Evolutionary conservation across 176 grass and related monocot species (phyloP).

Genomic region (Poa pratensis): DNA sequence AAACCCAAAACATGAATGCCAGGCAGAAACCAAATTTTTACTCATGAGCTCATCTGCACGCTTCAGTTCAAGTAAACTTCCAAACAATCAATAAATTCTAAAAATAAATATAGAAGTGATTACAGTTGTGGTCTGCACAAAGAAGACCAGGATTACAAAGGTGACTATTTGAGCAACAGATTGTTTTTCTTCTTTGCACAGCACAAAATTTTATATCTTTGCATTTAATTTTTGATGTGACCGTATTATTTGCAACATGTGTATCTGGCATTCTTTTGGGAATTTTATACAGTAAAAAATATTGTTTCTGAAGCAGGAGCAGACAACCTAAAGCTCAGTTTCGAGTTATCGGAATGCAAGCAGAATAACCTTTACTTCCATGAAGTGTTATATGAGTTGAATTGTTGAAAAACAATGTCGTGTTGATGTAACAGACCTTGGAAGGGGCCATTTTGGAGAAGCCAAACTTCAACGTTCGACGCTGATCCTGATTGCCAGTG

Average conservation of each 20-base stretch:
- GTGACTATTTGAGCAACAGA: background rate
- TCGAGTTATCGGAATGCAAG: background rate
- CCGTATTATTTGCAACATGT: background rate
- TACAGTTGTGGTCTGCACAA: background rate
- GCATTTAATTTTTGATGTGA: background rate
- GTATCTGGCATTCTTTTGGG: background rate
- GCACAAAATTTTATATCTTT: background rate
- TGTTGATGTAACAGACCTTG: conserved; percentile 54
- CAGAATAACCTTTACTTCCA: background rate
- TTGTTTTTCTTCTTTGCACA: background rate
- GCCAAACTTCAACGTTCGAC: conserved; percentile 84
- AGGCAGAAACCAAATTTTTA: background rate
- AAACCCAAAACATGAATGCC: background rate
- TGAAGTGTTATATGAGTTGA: background rate
- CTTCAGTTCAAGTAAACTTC: background rate
- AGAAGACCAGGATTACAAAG: background rate
- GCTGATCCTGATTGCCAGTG: conserved; percentile 65
- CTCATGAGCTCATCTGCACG: background rate
- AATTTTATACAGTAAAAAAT: background rate
- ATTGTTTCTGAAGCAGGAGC: background rate
- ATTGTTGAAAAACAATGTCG: background rate
- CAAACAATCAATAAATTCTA: background rate
- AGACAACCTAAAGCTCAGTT: background rate
- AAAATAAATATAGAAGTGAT: background rate
- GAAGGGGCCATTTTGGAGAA: conserved; percentile 71